Conservation (phyloP, 495 filamentous ascomycete genomes). For the Lasiosphaeria hispida region DNA sequence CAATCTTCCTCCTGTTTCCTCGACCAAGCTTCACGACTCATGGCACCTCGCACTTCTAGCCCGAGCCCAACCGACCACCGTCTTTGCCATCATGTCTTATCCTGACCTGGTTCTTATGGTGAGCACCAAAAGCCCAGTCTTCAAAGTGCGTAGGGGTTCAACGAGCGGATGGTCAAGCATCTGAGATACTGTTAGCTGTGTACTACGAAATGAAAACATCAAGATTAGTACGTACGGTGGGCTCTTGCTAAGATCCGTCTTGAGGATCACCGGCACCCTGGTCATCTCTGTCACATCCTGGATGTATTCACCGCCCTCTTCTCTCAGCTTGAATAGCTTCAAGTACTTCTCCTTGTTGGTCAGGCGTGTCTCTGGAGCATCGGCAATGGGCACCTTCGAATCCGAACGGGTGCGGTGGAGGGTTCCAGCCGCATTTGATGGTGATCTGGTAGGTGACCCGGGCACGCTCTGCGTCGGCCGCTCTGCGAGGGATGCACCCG, state of each 20-base stretch:
- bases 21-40: neutral
- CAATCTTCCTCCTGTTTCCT: neutral
- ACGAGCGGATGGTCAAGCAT: conserved; percentile 93
- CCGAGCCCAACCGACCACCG: too few species aligned
- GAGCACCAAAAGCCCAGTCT: neutral
- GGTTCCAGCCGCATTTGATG: conserved; percentile 60
- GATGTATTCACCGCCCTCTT: conserved; percentile 93
- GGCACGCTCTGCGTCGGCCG: conserved; percentile 95
- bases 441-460: conserved; percentile 80
- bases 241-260: conserved; percentile 97
- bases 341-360: conserved; percentile 96
- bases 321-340: conserved; percentile 81
- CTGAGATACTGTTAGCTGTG: conserved; percentile 52
- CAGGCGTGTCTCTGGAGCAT: conserved; percentile 70
- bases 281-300: conserved; percentile 99
- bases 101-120: neutral
- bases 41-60: neutral
- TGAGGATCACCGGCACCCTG: conserved; percentile 90
- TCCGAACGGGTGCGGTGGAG: conserved; percentile 91
- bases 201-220: neutral
- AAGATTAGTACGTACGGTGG: conserved; percentile 74
- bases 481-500: conserved; percentile 80
- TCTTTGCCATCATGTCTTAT: neutral
- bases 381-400: conserved; percentile 76
- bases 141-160: conserved; percentile 94